Conservation (phyloP, 495 filamentous ascomycete species). For the Oleoguttula mirabilis region DNA sequence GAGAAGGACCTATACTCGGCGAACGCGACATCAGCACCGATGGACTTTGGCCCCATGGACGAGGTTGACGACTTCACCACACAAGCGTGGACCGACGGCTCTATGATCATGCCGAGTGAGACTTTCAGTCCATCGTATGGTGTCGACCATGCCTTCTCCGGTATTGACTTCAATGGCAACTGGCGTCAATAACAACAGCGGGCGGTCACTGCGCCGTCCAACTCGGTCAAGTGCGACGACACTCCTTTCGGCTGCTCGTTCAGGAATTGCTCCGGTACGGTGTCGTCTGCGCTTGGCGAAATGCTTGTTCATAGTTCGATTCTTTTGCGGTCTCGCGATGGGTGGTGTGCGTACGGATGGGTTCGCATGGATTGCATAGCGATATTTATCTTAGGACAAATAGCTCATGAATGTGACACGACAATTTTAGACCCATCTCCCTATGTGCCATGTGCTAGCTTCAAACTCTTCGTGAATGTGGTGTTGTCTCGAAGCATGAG, state of each 20-base stretch:
- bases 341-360: too few species aligned
- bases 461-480: too few species aligned
- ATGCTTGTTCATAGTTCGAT: too few species aligned
- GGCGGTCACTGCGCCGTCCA: constrained; percentile 13
- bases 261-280: too few species aligned
- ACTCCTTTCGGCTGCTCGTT: neutral
- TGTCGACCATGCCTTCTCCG: constrained; percentile 12
- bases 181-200: constrained; percentile 17
- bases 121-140: constrained; percentile 3
- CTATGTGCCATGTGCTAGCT: too few species aligned
- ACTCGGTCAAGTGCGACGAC: constrained; percentile 10
- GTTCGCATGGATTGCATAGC: too few species aligned
- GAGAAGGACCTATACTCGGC: neutral
- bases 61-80: constrained; percentile 4
- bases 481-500: too few species aligned
- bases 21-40: neutral
- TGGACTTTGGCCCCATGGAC: constrained; percentile 9
- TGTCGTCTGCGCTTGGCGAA: too few species aligned
- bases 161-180: constrained; percentile 6
- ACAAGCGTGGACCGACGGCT: constrained; percentile 16
- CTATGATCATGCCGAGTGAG: constrained; percentile 15
- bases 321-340: too few species aligned
- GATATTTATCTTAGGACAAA: too few species aligned
- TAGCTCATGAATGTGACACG: too few species aligned
- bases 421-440: too few species aligned